These are phyloP conservation scores for Starmerella potacharoeniae DNA, from an alignment of 805 yeast species.

Conservation along the genomic window DNA sequence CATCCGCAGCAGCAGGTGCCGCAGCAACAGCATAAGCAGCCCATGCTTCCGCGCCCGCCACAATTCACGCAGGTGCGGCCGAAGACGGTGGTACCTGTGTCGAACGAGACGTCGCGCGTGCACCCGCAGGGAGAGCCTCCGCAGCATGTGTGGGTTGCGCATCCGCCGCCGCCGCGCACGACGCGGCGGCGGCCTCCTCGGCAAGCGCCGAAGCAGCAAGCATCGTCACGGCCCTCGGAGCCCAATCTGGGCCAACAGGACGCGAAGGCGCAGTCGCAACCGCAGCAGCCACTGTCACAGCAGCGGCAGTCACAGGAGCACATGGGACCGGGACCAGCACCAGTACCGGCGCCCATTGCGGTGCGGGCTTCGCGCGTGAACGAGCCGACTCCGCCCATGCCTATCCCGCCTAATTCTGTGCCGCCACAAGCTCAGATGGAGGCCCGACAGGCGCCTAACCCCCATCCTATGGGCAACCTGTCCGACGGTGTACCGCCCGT, in stretches of 20 bases:
- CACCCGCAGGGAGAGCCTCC: conserved; percentile 18
- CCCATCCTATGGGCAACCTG: neutral
- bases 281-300: neutral
- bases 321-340: neutral
- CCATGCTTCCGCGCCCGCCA: neutral
- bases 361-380: neutral
- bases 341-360: neutral
- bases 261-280: neutral
- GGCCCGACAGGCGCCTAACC: neutral
- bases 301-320: too few species aligned
- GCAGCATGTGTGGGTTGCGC: conserved; percentile 16
- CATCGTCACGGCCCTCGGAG: neutral
- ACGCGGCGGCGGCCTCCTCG: conserved; percentile 1
- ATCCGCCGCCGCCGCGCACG: conserved; percentile 11
- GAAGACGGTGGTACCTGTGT: neutral
- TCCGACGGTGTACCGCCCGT: neutral
- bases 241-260: neutral
- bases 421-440: neutral
- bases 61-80: neutral
- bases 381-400: neutral
- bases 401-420: neutral
- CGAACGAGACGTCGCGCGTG: conserved; percentile 2
- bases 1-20: neutral
- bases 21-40: neutral
- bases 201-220: neutral